A percentile compares a stretch with the other conserved stretches of the same genome.
Conservation (phyloP, 768 basidiomycete genomes). For the Pleurotus sapidus region DNA sequence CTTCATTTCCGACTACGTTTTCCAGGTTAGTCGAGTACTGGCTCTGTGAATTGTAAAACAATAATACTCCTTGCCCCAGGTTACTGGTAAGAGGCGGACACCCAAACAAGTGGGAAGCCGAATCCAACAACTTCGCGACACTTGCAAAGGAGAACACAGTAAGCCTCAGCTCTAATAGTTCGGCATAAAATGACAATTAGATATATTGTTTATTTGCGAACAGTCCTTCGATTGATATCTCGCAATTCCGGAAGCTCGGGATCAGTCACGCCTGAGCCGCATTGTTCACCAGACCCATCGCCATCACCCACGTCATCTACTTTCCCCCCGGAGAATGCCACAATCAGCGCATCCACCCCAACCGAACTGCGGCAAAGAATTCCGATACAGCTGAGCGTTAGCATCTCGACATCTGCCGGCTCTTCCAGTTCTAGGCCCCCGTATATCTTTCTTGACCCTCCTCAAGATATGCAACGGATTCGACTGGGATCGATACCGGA, state of each 20-base stretch:
- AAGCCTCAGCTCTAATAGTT: neutral
- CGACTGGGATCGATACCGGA: neutral
- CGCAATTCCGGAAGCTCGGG: slow-evolving; percentile 1
- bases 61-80: neutral
- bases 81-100: slow-evolving; percentile 49
- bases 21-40: slow-evolving; percentile 19
- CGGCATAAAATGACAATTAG: neutral
- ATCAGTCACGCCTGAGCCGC: neutral
- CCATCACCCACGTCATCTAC: neutral
- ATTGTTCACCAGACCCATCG: neutral
- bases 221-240: slow-evolving; percentile 4
- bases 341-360: neutral
- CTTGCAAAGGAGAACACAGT: slow-evolving; percentile 42
- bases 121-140: slow-evolving; percentile 54
- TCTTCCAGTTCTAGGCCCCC: neutral
- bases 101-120: slow-evolving; percentile 60
- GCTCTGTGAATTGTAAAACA: neutral
- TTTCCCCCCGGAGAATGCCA: neutral
- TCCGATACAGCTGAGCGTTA: no score
- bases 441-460: neutral
- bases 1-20: slow-evolving; percentile 60
- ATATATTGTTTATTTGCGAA: neutral
- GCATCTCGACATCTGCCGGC: neutral
- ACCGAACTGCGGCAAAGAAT: neutral
- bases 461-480: neutral